Evolutionary conservation across 2,329 filamentous ascomycete species (phyloP), one percentile per base, ranked within the genome.

Genomic region (Juglanconis oblonga): DNA sequence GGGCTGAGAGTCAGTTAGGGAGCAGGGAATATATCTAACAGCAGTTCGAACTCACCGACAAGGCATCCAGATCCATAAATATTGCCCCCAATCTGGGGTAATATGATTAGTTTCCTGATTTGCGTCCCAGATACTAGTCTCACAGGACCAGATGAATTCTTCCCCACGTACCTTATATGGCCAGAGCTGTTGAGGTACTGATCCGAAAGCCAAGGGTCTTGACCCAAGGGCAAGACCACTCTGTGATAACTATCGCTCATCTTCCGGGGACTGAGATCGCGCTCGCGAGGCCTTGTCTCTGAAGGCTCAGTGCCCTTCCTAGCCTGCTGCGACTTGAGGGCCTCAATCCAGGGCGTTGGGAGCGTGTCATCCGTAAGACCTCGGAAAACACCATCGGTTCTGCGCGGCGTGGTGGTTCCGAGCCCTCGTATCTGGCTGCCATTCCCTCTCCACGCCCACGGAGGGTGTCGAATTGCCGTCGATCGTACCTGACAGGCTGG

Each of bases 51-150:
- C 31, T 50, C 42, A 53, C 57, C 1, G 89, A 89, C 7, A 93
- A 74, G 0, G 90, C 90, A 73, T 93, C 90, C 2, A 93, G 80
- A 64, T 93, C 90, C 88, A 92, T 92, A 63, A 93, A 85, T 14
- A 93, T 76, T 0, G 89, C 87, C 0, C 90, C 90, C 7, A 92
- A 79, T 56, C 86, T 83, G 36, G 4, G 32, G 29, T 8, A 8
- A 14, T 1, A 6, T 10, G 13, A 36, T n/a, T 14, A 31, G 35
- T 31, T n/a, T 5, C 44, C 14, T 31, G 24, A 24, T 31, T 14
- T 50, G 48, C 11, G 13, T 8, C 36, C 8, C 8, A 40, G 36
- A 40, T 13, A 13, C 36, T 8, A 40, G 36, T 8, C 36, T 3
- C n/a, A 10, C 61, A 86, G 65, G 64, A 84, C 2, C 24, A 24